Evolutionary conservation across 2,329 filamentous ascomycete genomes (phyloP).

Genomic region (Fusarium euwallaceae): DNA sequence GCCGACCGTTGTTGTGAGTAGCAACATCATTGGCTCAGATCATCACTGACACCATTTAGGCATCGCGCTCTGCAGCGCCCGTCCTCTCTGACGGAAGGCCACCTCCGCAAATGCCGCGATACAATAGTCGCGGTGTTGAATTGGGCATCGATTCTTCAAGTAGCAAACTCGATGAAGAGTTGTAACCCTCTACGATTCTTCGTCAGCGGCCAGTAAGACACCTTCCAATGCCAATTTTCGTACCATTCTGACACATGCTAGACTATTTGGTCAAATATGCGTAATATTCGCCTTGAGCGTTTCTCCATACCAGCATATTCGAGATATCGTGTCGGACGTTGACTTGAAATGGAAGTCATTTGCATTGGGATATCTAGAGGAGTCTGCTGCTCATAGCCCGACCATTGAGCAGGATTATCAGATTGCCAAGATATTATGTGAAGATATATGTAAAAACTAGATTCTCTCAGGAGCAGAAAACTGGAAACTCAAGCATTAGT

Average conservation of each 20-base stretch:
- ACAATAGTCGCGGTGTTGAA: slow-evolving; percentile 20
- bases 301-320: slow-evolving; percentile 27
- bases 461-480: background rate
- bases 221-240: fast-evolving
- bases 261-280: slow-evolving; percentile 34
- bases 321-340: slow-evolving; percentile 20
- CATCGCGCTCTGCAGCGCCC: slow-evolving; percentile 30
- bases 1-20: slow-evolving; percentile 28
- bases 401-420: slow-evolving; percentile 32
- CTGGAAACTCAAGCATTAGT: background rate
- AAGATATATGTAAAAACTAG: slow-evolving; percentile 27
- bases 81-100: slow-evolving; percentile 21
- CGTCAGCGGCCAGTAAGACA: slow-evolving; percentile 28
- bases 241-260: background rate
- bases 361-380: slow-evolving; percentile 17
- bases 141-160: slow-evolving; percentile 23
- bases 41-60: background rate
- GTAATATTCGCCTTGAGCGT: slow-evolving; percentile 29
- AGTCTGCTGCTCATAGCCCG: slow-evolving; percentile 1
- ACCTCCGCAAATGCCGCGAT: slow-evolving; percentile 32
- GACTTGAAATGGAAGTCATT: slow-evolving; percentile 26
- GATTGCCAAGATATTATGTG: slow-evolving; percentile 27
- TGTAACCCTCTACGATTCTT: slow-evolving; percentile 36
- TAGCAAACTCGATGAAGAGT: slow-evolving; percentile 30
- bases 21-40: fast-evolving